phyloP scores from a whole-genome alignment of 345 rosid species.

The Sisymbrium altissimum region DNA sequence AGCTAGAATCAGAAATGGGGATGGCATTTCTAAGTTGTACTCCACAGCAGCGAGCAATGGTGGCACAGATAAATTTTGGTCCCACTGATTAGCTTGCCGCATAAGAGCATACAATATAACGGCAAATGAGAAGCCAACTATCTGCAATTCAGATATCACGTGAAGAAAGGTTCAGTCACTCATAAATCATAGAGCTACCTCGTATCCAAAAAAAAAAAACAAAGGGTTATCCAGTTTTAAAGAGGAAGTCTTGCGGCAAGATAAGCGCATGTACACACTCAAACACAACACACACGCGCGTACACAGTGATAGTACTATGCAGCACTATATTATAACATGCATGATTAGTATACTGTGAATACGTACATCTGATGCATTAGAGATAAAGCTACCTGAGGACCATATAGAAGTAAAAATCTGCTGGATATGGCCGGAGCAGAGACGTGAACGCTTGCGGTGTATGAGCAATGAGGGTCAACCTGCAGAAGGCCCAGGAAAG shows the following conservation, averaged over 20 bases:
- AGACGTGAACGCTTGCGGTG: conserved; percentile 57
- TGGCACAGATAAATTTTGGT: conserved; percentile 62
- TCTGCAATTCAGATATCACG: conserved; percentile 26
- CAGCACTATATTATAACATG: neutral
- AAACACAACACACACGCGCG: neutral
- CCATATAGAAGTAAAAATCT: conserved; percentile 75
- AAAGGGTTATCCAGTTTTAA: neutral
- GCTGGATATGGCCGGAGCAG: conserved; percentile 64
- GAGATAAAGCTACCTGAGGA: conserved; percentile 56
- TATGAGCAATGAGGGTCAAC: conserved; percentile 98
- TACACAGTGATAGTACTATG: neutral
- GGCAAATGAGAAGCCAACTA: conserved; percentile 44
- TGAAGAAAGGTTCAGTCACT: conserved; percentile 26
- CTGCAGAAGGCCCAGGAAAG: conserved; percentile 43
- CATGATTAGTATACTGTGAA: neutral
- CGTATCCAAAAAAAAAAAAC: neutral
- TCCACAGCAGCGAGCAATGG: conserved; percentile 71
- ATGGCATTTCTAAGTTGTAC: conserved; percentile 73
- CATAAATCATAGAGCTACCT: neutral
- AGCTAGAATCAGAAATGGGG: conserved; percentile 61
- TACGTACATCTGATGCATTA: neutral
- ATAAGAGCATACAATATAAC: conserved; percentile 76
- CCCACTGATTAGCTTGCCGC: conserved; percentile 81
- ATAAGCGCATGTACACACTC: neutral
- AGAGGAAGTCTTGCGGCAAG: neutral